phyloP scores from a whole-genome alignment of 257 asterid species.

The Catharanthus roseus region DNA sequence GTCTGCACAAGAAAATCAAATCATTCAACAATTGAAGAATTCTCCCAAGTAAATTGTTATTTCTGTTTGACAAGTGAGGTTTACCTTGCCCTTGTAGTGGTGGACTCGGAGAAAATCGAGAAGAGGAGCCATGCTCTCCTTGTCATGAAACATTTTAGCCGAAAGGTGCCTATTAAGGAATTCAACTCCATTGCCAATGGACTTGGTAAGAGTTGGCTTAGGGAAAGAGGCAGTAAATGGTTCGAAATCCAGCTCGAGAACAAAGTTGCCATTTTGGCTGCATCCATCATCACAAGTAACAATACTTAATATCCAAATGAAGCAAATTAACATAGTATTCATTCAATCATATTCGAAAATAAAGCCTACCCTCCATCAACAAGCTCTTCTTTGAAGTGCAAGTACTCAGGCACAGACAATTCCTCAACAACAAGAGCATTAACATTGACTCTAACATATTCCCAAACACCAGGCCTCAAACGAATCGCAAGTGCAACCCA shows the following conservation, averaged over 20 bases:
- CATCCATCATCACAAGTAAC: constrained; percentile 21
- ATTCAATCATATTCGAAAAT: neutral
- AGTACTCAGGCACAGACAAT: constrained; percentile 69
- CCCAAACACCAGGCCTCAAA: constrained; percentile 96
- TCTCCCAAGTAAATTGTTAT: neutral
- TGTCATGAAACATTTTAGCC: constrained; percentile 93
- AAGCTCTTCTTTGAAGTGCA: constrained; percentile 85
- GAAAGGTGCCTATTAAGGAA: constrained; percentile 95
- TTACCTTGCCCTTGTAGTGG: constrained; percentile 79
- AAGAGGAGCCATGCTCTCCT: constrained; percentile 88
- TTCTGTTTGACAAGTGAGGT: neutral
- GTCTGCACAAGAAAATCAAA: constrained; percentile 39
- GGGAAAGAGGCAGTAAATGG: constrained; percentile 91
- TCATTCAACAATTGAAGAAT: neutral
- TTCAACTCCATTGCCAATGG: constrained; percentile 96
- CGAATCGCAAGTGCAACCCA: constrained; percentile 97
- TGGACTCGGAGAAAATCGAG: constrained; percentile 81
- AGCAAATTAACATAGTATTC: neutral
- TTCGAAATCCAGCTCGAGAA: constrained; percentile 89
- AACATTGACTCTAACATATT: constrained; percentile 68
- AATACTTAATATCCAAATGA: neutral
- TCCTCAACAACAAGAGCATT: constrained; percentile 68
- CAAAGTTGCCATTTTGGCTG: constrained; percentile 73
- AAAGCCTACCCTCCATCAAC: constrained; percentile 65
- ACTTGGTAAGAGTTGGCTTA: constrained; percentile 86